Conservation (phyloP, 768 basidiomycete genomes). For the Leccinum rimulosum region DNA sequence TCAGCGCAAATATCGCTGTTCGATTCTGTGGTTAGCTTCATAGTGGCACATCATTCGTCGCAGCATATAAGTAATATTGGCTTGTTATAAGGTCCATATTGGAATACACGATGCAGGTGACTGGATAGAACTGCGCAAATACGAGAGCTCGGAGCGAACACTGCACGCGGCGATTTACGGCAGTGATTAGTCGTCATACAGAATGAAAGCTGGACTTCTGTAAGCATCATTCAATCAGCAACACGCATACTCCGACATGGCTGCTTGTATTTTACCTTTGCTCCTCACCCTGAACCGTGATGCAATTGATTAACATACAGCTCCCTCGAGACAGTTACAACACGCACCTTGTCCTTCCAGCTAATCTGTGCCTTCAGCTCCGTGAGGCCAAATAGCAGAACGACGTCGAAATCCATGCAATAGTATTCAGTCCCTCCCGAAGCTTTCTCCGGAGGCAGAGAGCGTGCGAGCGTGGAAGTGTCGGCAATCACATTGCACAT, state of each 20-base stretch:
- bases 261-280: constrained; percentile 4
- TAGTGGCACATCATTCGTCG: background rate
- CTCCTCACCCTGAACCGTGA: constrained; percentile 15
- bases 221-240: background rate
- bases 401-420: constrained; percentile 28
- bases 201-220: constrained; percentile 22
- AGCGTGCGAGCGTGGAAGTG: constrained; percentile 2
- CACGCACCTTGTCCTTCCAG: constrained; percentile 35
- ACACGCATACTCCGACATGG: background rate
- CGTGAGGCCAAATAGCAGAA: constrained; percentile 41
- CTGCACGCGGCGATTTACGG: background rate
- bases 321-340: background rate
- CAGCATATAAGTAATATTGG: background rate
- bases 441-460: background rate
- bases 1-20: too few relatives aligned
- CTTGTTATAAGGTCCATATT: background rate
- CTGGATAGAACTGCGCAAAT: background rate
- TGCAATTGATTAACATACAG: too few relatives aligned
- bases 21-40: background rate
- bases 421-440: constrained; percentile 11
- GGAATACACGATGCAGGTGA: background rate
- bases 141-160: background rate
- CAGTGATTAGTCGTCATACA: constrained; percentile 18
- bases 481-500: constrained; percentile 14
- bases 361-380: constrained; percentile 45